Evolutionary conservation across 805 yeast species (phyloP).

Genomic region (Pichia nakasei): DNA sequence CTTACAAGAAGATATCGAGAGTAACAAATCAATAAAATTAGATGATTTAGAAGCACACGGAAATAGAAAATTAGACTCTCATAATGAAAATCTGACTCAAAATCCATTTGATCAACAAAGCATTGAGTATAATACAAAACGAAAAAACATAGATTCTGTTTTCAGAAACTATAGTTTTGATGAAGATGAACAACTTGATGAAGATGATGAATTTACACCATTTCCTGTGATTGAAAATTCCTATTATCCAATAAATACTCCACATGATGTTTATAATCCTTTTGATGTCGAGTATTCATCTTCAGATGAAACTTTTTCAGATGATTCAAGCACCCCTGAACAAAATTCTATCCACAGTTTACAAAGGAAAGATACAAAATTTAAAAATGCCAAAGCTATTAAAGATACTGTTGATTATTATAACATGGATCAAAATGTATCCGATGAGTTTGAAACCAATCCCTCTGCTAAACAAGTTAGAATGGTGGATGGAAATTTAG

Average conservation of each 20-base stretch:
- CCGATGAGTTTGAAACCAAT: slow-evolving; percentile 5
- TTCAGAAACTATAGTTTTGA: slow-evolving; percentile 14
- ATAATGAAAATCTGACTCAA: too few relatives aligned
- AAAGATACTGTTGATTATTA: slow-evolving; percentile 11
- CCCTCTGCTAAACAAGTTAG: slow-evolving; percentile 34
- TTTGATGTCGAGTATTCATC: slow-evolving; percentile 20
- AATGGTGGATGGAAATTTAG: slow-evolving; percentile 67
- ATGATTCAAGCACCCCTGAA: slow-evolving; percentile 7
- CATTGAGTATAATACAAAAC: neutral
- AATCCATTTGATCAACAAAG: neutral
- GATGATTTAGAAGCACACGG: neutral
- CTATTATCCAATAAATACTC: slow-evolving; percentile 26
- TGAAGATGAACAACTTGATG: slow-evolving; percentile 18
- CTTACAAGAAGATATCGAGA: neutral
- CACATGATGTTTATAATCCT: slow-evolving; percentile 23
- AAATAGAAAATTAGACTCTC: too few relatives aligned
- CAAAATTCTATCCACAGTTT: neutral
- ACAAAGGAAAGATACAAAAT: slow-evolving; percentile 7
- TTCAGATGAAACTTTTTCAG: slow-evolving; percentile 13
- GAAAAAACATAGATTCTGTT: neutral
- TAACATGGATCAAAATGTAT: neutral
- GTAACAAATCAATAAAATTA: too few relatives aligned
- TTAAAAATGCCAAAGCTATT: slow-evolving; percentile 11
- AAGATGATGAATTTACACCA: slow-evolving; percentile 25
- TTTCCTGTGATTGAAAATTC: slow-evolving; percentile 27